Base-by-base conservation (phyloP, 192 early-diverging fungal species). In the Chytriomyces sp. region DNA sequence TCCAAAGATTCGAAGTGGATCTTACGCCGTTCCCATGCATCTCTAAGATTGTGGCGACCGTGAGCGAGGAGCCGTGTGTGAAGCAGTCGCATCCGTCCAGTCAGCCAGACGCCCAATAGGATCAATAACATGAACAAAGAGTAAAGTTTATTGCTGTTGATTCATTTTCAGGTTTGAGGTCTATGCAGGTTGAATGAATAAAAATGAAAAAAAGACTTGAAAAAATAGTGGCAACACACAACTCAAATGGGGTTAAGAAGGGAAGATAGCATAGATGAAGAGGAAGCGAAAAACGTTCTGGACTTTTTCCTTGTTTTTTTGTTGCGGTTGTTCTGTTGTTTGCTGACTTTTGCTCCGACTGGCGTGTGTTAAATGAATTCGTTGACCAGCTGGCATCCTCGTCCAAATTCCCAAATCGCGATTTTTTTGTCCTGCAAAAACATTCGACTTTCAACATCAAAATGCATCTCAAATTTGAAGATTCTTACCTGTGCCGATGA, bases 1-100 rank as follows among this genome's bases (percentile, higher is more conserved):
- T 45, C 6, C 24, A 49, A 66, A 90, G 92, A 44, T 90, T 73
- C 45, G 78, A 85, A 24, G 92, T 96, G 3, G 92, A 96, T 77
- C 81, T 98, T 84, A 72, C 68, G 4, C 61, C 80, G 50, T 94
- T 89, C 77, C 95, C 95, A 3, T 81, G 78, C 24, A 93, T 96
- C 64, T 71, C 75, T 18, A 84, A 87, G 28, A 87, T 98, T 50
- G 76, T 87, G 57, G 83, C 75, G 7, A 79, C 81, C 0, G 79
- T 94, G 45, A 72, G 62, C 45, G 82, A 88, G 50, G 80, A 94
- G 24, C 85, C 89, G 7, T 89, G 91, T 65, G 96, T 97, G 76
- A 67, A 80, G 23, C 24, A 63, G 23, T n/a, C 81, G 8, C 76
- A 80, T 46, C 79, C 85, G 23, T 71, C 77, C 24, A 69, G 23